Base-by-base conservation (phyloP, 2,329 filamentous ascomycete genomes). In the Zymoseptoria brevis region DNA sequence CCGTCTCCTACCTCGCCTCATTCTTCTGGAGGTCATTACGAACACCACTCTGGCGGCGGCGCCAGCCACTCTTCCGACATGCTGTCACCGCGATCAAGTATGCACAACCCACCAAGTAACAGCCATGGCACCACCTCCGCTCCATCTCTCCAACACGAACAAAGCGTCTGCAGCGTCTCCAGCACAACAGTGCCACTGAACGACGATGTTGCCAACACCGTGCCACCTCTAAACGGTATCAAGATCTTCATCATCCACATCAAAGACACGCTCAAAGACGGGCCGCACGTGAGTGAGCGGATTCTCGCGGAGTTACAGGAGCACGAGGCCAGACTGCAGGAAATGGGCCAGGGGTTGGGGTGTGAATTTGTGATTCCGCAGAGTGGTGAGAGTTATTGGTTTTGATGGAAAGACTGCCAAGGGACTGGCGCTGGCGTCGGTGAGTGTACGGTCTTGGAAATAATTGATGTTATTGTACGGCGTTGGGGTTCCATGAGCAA, bases 231-330 rank as follows among this genome's bases (percentile, higher is more conserved):
- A 4, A 77, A 80, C 56, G 91, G 90, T 0, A 72, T 97, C 26
- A 88, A 85, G 63, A 79, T 99, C 1, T 86, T 96, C 54, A 84
- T 97, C 57, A 97, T 97, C 45, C 94, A 99, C 71, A 83, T 97
- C 69, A 99, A 99, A 73, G 93, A 66, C 64, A 87, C 83, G 21
- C 76, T 96, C 57, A 78, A 80, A 8, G 91, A 96, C 70, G 89
- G 85, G 0, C 83, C 83, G 24, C 73, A 76, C 53, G 84, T 81
- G 1, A 82, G 79, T 41, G 84, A 89, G 3, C 80, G 75, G 1
- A 96, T 97, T 41, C 68, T 94, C 21, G 70, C 78, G 60, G 84
- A 96, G 72, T 74, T 97, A 54, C 71, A 75, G 19, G 83, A 84
- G 24, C 80, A 89, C 60, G 89, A 92, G 61, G 66, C 60, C 50